Conservation (phyloP, 192 early-diverging fungal genomes). For the Diversispora epigaea region DNA sequence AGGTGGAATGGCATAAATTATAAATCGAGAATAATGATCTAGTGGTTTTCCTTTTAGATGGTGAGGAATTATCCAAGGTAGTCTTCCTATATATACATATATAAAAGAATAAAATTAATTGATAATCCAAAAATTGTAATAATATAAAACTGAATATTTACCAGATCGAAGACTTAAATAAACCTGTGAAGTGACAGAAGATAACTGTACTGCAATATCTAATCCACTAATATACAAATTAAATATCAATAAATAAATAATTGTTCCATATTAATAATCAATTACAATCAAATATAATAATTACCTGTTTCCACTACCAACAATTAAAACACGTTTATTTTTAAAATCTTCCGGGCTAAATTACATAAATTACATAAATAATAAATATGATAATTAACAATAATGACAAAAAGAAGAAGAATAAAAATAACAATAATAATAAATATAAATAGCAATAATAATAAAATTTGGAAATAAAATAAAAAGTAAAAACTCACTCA, state of each 20-base stretch:
- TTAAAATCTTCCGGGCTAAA: slow-evolving; percentile 48
- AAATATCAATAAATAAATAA: background rate
- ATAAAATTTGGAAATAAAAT: background rate
- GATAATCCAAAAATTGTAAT: slow-evolving; percentile 45
- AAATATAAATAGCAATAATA: no score
- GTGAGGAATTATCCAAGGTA: background rate
- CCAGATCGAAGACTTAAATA: slow-evolving; percentile 47
- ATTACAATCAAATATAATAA: no score
- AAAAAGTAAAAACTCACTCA: slow-evolving; percentile 35
- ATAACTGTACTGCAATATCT: slow-evolving; percentile 58
- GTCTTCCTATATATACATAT: background rate
- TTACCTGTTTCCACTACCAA: slow-evolving; percentile 53
- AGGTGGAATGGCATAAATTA: background rate
- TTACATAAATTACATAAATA: background rate
- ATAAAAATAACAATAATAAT: no score
- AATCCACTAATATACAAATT: slow-evolving; percentile 42
- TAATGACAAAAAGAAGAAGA: no score
- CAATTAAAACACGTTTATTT: slow-evolving; percentile 54
- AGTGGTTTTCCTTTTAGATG: background rate
- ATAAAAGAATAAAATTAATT: background rate
- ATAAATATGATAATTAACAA: no score
- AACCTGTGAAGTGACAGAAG: slow-evolving; percentile 52
- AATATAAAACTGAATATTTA: slow-evolving; percentile 23
- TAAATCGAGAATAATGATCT: background rate
- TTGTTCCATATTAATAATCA: no score